Evolutionary conservation across 192 early-diverging fungal genomes (phyloP), one percentile per base, ranked within the genome.

Genomic region (Backusella australiensis): DNA sequence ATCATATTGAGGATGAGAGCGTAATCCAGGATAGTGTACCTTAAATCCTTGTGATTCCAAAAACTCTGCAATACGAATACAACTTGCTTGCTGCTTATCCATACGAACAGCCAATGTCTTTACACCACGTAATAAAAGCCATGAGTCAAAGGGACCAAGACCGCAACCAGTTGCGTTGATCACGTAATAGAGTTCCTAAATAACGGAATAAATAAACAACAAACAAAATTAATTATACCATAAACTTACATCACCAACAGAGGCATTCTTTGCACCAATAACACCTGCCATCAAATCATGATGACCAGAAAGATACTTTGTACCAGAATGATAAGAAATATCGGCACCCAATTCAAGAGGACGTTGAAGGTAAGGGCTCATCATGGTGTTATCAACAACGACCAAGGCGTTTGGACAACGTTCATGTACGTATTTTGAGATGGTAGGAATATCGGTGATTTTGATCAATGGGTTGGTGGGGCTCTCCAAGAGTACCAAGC

Each of bases 251-350:
- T 96, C 91, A 8, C 87, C 96, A 36, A 97, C 87, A 12, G 88
- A 78, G 36, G 87, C 86, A 38, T 89, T 84, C 38, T 90, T 87
- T 76, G 91, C 89, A 5, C 94, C 96, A 74, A 98, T 92, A 0
- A 98, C 94, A 44, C 98, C 98, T n/a, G 96, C 96, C 96, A 98
- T 98, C 79, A 98, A 89, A 81, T 99, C 98, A 82, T 98, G 96
- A 87, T 99, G 98, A 7, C 98, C 98, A 34, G 91, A 92, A 15
- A 99, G 89, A 85, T 96, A 99, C 85, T 99, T 99, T 69, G 98
- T 99, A 23, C 96, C 98, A 35, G 96, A 98, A 68, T 99, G 96
- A 75, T 96, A 96, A 21, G 92, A 93, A 67, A 99, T 94, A 83
- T 98, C 96, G 0, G 95, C 96, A 1, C 96, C 98, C 44, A 96